phyloP scores from a whole-genome alignment of 345 rosid genomes.

The Eucalyptus cloeziana region DNA sequence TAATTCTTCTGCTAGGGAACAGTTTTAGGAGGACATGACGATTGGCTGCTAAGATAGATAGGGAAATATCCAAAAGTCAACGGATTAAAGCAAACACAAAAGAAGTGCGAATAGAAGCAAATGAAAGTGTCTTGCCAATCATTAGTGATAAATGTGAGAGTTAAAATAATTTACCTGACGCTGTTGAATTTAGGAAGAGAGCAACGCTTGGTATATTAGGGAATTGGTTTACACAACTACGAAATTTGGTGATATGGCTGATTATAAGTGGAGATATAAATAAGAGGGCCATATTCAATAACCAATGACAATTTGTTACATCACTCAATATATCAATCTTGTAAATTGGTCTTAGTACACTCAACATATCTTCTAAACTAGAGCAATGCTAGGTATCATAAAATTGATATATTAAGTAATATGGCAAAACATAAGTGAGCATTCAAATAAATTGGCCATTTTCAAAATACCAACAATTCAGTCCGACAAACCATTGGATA shows the following conservation, averaged over 20 bases:
- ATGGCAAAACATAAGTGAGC: neutral
- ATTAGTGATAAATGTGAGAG: neutral
- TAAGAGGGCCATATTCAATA: neutral
- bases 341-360: neutral
- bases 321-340: neutral
- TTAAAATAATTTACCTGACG: neutral
- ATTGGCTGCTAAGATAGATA: neutral
- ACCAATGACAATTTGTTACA: neutral
- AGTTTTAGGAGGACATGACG: neutral
- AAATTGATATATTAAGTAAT: neutral
- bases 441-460: neutral
- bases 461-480: neutral
- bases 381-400: neutral
- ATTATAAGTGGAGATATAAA: neutral
- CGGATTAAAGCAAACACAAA: neutral
- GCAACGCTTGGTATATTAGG: neutral
- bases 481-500: neutral
- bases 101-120: neutral
- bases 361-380: neutral
- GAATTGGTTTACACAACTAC: neutral
- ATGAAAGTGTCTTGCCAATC: neutral
- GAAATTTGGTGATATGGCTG: neutral
- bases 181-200: neutral
- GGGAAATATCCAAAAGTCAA: neutral
- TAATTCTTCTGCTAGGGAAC: neutral